Evolutionary conservation across 306 rosid genomes (phyloP).

Genomic region (Fragaria vesca): DNA sequence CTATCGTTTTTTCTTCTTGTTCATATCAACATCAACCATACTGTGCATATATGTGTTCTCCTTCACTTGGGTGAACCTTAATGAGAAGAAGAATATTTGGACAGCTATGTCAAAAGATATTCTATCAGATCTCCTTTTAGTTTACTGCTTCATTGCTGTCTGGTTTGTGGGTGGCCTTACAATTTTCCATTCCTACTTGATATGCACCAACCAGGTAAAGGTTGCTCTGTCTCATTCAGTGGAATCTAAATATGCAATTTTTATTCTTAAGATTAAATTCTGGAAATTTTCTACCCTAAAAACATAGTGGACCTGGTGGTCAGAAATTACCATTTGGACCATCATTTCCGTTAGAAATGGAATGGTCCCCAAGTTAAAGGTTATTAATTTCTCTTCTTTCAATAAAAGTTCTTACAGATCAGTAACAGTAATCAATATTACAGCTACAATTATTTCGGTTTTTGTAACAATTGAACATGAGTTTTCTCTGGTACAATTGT

Average conservation of each 20-base stretch:
- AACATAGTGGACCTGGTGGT: neutral
- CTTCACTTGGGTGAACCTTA: conserved; percentile 59
- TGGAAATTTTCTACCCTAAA: neutral
- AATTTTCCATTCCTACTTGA: conserved; percentile 80
- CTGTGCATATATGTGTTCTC: conserved; percentile 73
- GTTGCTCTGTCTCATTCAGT: conserved; percentile 13
- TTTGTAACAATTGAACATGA: neutral
- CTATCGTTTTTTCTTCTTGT: conserved; percentile 88
- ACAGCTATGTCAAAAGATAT: conserved; percentile 48
- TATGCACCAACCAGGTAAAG: conserved; percentile 84
- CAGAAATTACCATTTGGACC: neutral
- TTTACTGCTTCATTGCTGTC: conserved; percentile 73
- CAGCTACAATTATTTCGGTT: neutral
- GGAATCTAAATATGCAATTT: neutral
- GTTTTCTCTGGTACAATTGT: neutral
- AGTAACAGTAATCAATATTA: neutral
- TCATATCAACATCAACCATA: conserved; percentile 80
- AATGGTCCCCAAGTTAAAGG: neutral
- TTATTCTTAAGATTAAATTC: neutral
- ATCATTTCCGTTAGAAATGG: neutral
- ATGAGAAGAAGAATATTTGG: conserved; percentile 25
- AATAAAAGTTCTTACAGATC: neutral
- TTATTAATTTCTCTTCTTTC: too few relatives aligned
- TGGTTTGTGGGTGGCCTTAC: conserved; percentile 99
- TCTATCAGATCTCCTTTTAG: conserved; percentile 59